Conservation (phyloP, 345 rosid species). For the Gossypium turneri region DNA sequence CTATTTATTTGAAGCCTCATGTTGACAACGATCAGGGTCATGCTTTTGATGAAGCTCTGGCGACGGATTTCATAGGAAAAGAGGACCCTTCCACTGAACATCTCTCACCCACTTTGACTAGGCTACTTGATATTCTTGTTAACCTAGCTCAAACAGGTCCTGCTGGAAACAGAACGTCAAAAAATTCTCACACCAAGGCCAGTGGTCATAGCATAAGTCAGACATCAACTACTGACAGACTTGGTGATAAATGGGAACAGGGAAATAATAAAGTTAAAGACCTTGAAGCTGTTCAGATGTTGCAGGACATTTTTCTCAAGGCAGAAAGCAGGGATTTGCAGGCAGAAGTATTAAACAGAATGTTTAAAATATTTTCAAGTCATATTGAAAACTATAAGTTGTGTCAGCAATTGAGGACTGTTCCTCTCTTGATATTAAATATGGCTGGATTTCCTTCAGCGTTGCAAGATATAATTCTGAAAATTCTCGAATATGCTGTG, state of each 20-base stretch:
- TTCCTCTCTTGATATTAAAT: slow-evolving; percentile 91
- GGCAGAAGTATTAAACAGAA: slow-evolving; percentile 95
- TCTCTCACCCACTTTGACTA: slow-evolving; percentile 76
- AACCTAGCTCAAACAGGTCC: slow-evolving; percentile 91
- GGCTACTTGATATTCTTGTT: slow-evolving; percentile 94
- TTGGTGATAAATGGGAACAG: slow-evolving; percentile 81
- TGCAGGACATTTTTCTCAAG: slow-evolving; percentile 94
- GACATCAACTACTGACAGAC: slow-evolving; percentile 47
- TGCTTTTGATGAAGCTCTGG: slow-evolving; percentile 26
- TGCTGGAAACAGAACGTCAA: slow-evolving; percentile 51
- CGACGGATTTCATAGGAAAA: slow-evolving; percentile 26
- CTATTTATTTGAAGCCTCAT: slow-evolving; percentile 36
- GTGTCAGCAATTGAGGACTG: slow-evolving; percentile 90
- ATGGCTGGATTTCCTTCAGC: slow-evolving; percentile 93
- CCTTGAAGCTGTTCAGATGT: slow-evolving; percentile 98
- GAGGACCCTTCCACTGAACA: slow-evolving; percentile 47
- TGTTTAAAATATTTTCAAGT: slow-evolving; percentile 97
- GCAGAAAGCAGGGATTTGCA: slow-evolving; percentile 76
- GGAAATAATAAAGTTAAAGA: slow-evolving; percentile 85
- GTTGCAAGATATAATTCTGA: slow-evolving; percentile 89
- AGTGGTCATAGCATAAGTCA: slow-evolving; percentile 61
- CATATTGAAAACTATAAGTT: slow-evolving; percentile 88
- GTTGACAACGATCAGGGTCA: slow-evolving; percentile 26
- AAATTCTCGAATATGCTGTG: slow-evolving; percentile 98
- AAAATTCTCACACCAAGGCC: slow-evolving; percentile 46